Evolutionary conservation across 768 basidiomycete species (phyloP).

Genomic region (Antrodiella citrinella): DNA sequence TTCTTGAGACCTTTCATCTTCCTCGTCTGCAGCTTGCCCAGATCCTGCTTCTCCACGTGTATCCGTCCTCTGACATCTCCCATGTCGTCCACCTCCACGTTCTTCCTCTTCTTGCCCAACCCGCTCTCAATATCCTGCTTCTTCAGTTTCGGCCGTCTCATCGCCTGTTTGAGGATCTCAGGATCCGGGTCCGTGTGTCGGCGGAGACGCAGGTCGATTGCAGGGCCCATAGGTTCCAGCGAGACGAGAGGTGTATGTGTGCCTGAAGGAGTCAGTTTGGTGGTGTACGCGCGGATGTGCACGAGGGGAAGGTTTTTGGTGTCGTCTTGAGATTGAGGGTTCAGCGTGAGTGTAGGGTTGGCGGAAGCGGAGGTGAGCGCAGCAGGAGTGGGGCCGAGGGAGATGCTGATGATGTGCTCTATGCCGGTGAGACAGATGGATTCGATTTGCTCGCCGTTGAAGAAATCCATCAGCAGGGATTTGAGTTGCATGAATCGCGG

Average conservation of each 20-base stretch:
- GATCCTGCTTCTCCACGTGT: constrained; percentile 85
- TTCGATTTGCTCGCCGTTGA: constrained; percentile 82
- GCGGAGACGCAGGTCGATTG: constrained; percentile 74
- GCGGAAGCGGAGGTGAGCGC: constrained; percentile 38
- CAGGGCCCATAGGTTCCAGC: constrained; percentile 86
- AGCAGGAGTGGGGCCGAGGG: constrained; percentile 57
- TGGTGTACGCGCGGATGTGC: constrained; percentile 83
- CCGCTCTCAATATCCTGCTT: constrained; percentile 84
- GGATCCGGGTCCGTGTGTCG: constrained; percentile 68
- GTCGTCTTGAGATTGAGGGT: constrained; percentile 21
- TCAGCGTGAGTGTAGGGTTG: constrained; percentile 11
- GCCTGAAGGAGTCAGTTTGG: constrained; percentile 66
- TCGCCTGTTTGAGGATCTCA: constrained; percentile 73
- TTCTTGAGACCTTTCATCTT: constrained; percentile 93
- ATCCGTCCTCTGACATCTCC: constrained; percentile 89
- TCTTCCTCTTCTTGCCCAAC: constrained; percentile 88
- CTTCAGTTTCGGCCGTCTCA: constrained; percentile 80
- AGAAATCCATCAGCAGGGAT: constrained; percentile 83
- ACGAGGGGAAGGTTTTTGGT: constrained; percentile 63
- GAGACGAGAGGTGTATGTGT: constrained; percentile 75
- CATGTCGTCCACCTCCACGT: constrained; percentile 96
- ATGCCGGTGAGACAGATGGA: constrained; percentile 77
- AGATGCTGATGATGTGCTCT: constrained; percentile 82
- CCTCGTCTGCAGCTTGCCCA: constrained; percentile 77
- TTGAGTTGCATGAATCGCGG: constrained; percentile 89